Conservation (phyloP, 345 rosid genomes). For the Erodium maritimum region DNA sequence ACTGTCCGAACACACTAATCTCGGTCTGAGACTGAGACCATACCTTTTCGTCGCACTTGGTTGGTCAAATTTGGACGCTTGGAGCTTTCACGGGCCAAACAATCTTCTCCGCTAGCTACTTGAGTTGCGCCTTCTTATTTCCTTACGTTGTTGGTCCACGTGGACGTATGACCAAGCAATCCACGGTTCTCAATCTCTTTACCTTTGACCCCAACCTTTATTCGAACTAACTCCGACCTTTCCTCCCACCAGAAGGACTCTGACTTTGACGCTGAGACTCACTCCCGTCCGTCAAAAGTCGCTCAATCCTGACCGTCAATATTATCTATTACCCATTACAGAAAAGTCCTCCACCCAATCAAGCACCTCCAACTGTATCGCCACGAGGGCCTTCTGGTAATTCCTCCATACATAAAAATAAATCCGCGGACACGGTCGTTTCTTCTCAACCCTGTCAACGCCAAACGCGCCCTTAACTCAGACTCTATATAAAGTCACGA, state of each 20-base stretch:
- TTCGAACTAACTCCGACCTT: background rate
- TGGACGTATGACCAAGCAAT: background rate
- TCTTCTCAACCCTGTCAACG: background rate
- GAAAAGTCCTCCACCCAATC: too few relatives aligned
- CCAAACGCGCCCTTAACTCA: background rate
- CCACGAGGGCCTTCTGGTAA: background rate
- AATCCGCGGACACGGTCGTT: too few relatives aligned
- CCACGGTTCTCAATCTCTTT: background rate
- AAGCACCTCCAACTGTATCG: background rate
- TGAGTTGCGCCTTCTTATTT: too few relatives aligned
- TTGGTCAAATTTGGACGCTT: background rate
- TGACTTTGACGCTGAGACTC: too few relatives aligned
- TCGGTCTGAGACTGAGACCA: too few relatives aligned
- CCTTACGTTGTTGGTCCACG: background rate
- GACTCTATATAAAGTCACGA: background rate
- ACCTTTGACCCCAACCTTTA: background rate
- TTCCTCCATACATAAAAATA: background rate
- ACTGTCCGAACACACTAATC: too few relatives aligned
- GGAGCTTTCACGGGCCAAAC: background rate
- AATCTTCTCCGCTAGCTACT: background rate
- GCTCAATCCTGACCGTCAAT: too few relatives aligned
- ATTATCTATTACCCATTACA: too few relatives aligned
- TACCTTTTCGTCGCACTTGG: too few relatives aligned
- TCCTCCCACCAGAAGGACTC: background rate
- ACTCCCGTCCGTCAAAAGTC: background rate